These are phyloP conservation scores for Gliomastix tumulicola DNA, from an alignment of 2,329 filamentous ascomycete genomes.

Conservation along the genomic window DNA sequence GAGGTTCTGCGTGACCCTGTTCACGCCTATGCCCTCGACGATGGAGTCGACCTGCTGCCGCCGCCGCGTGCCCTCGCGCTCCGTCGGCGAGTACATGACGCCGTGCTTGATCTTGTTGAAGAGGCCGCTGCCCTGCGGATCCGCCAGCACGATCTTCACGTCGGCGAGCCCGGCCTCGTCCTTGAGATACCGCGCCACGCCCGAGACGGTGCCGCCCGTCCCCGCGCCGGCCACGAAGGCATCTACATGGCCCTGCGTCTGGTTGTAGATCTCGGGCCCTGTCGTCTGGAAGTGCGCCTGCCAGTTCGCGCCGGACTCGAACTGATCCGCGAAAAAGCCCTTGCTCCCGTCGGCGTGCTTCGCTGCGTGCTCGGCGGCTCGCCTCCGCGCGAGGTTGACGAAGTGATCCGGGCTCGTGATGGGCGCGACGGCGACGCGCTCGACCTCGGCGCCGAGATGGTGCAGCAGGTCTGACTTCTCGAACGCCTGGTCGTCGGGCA, in stretches of 20 bases:
- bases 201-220: constrained; percentile 88
- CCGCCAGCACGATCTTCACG: constrained; percentile 69
- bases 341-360: constrained; percentile 51
- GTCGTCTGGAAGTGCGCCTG: constrained; percentile 75
- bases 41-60: constrained; percentile 91
- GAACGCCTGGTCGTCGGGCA: constrained; percentile 83
- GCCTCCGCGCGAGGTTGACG: constrained; percentile 79
- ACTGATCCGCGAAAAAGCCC: constrained; percentile 94
- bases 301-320: constrained; percentile 88
- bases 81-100: constrained; percentile 89
- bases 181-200: constrained; percentile 79
- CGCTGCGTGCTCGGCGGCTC: constrained; percentile 67
- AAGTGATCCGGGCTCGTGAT: constrained; percentile 94
- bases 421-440: constrained; percentile 82
- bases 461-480: constrained; percentile 88
- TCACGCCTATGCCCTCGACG: constrained; percentile 93
- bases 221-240: constrained; percentile 92
- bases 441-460: constrained; percentile 87
- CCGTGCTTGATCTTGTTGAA: constrained; percentile 90
- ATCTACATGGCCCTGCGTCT: constrained; percentile 68
- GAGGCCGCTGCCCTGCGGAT: constrained; percentile 88
- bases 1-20: constrained; percentile 89
- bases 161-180: constrained; percentile 53
- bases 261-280: constrained; percentile 80
- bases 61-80: constrained; percentile 83